These are phyloP conservation scores for Xerocomus brunneocitrinus DNA, from an alignment of 768 basidiomycete genomes.

Conservation along the genomic window DNA sequence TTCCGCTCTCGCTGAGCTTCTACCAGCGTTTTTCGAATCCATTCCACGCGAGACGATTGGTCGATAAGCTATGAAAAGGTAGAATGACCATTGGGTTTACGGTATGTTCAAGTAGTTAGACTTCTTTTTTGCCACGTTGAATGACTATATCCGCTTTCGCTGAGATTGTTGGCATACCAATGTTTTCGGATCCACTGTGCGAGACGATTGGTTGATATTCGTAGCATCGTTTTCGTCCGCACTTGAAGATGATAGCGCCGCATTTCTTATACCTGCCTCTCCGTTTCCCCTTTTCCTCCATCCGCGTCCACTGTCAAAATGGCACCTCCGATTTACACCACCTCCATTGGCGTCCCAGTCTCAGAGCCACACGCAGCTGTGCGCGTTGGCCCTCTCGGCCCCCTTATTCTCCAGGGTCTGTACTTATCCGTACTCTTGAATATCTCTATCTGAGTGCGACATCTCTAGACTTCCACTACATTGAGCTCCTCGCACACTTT, in stretches of 20 bases:
- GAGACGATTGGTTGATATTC: too few relatives aligned
- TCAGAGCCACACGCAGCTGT: background rate
- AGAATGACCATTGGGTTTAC: too few relatives aligned
- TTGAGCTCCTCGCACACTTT: background rate
- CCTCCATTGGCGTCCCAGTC: background rate
- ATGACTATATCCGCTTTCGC: too few relatives aligned
- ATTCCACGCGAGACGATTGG: too few relatives aligned
- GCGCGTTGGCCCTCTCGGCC: background rate
- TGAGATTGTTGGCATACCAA: too few relatives aligned
- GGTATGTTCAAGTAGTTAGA: too few relatives aligned
- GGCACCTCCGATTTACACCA: background rate
- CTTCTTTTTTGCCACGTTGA: too few relatives aligned
- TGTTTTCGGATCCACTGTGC: too few relatives aligned
- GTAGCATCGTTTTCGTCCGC: too few relatives aligned
- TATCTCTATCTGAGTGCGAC: background rate
- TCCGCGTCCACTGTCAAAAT: background rate
- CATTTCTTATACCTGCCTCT: background rate
- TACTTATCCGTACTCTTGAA: background rate
- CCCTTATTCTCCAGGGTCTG: background rate
- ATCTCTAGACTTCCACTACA: background rate
- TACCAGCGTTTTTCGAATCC: background rate
- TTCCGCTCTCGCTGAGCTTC: background rate
- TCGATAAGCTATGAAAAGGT: too few relatives aligned
- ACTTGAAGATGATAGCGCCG: background rate
- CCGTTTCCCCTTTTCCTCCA: background rate